A percentile compares a stretch with the other conserved stretches of the same genome.
Evolutionary conservation across 2,329 filamentous ascomycete species (phyloP).

Genomic region (Pseudocercospora crystallina): DNA sequence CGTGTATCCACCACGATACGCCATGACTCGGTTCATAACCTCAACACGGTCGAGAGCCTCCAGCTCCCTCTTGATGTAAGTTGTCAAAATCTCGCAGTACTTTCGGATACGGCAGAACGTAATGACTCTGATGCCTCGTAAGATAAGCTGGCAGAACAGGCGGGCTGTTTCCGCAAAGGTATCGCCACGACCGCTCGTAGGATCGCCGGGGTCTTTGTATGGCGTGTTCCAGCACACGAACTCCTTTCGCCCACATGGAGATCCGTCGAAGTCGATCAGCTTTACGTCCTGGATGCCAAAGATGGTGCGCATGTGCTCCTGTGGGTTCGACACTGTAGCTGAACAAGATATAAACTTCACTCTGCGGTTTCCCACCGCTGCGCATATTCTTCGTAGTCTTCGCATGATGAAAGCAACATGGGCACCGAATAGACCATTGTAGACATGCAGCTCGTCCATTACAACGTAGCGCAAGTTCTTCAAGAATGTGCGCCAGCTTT

Average conservation of each 20-base stretch:
- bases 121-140: constrained; percentile 87
- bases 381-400: constrained; percentile 80
- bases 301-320: constrained; percentile 89
- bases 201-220: constrained; percentile 83
- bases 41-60: constrained; percentile 70
- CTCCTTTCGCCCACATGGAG: constrained; percentile 87
- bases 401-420: constrained; percentile 96
- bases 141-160: constrained; percentile 83
- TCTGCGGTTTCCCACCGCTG: constrained; percentile 79
- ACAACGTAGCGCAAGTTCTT: constrained; percentile 89
- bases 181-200: constrained; percentile 80
- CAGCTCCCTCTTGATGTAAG: constrained; percentile 76
- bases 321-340: constrained; percentile 90
- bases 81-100: constrained; percentile 81
- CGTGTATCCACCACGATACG: constrained; percentile 92
- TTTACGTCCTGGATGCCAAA: constrained; percentile 82
- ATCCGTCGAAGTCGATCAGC: constrained; percentile 87
- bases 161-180: constrained; percentile 82
- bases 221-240: constrained; percentile 98
- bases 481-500: constrained; percentile 83
- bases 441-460: constrained; percentile 82
- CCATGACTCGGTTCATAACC: constrained; percentile 80
- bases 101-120: constrained; percentile 88
- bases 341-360: constrained; percentile 95
- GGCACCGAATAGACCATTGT: constrained; percentile 90